Conservation (phyloP, 2,329 filamentous ascomycete genomes). For the Bipolaris victoriae region DNA sequence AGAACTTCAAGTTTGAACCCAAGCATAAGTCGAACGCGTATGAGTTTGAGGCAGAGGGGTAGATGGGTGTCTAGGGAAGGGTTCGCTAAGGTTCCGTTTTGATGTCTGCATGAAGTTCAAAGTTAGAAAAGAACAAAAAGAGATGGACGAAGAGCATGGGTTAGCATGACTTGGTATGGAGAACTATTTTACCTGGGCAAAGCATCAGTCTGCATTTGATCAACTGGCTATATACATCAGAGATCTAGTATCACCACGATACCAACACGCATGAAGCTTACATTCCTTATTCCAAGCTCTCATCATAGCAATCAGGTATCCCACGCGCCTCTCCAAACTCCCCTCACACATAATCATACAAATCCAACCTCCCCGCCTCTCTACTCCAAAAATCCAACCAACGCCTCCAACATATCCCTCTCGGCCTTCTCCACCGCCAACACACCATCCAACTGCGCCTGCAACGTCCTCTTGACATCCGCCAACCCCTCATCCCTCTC, state of each 20-base stretch:
- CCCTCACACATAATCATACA: neutral
- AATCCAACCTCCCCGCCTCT: neutral
- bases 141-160: neutral
- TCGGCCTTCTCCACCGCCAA: constrained; percentile 58
- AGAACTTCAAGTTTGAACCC: constrained; percentile 90
- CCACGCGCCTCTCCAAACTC: neutral
- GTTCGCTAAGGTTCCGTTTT: neutral
- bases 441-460: constrained; percentile 69
- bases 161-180: neutral
- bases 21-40: constrained; percentile 98
- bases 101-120: neutral
- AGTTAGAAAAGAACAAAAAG: neutral
- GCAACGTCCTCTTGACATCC: constrained; percentile 70
- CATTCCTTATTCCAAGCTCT: neutral
- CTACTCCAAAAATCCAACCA: constrained; percentile 50
- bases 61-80: neutral
- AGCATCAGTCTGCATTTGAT: neutral
- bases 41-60: constrained; percentile 67
- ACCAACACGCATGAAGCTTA: neutral
- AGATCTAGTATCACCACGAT: neutral
- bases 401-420: constrained; percentile 70
- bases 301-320: neutral
- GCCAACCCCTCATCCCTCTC: constrained; percentile 71
- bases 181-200: neutral
- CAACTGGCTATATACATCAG: neutral